phyloP scores from a whole-genome alignment of 768 basidiomycete genomes.

The Leccinum variicolor region DNA sequence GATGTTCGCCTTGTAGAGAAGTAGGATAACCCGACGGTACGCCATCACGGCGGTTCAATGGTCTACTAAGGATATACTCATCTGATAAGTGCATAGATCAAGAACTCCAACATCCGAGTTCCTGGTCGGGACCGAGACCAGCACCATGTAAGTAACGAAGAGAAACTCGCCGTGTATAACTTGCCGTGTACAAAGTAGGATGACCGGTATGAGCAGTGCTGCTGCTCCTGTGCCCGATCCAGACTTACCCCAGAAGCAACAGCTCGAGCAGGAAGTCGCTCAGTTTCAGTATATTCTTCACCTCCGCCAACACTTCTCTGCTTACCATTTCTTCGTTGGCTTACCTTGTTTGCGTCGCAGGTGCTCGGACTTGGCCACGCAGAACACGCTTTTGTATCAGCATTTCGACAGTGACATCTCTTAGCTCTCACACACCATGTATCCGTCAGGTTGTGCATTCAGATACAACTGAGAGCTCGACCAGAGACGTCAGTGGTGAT shows the following conservation, averaged over 20 bases:
- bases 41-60: too few relatives aligned
- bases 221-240: conserved; percentile 37
- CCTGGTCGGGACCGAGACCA: too few relatives aligned
- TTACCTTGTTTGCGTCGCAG: conserved; percentile 35
- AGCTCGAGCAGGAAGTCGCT: conserved; percentile 80
- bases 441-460: conserved; percentile 70
- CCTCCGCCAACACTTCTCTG: background rate
- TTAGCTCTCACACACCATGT: conserved; percentile 77
- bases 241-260: conserved; percentile 64
- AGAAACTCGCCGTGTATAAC: too few relatives aligned
- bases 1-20: too few relatives aligned
- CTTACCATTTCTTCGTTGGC: background rate
- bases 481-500: conserved; percentile 45
- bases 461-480: conserved; percentile 31
- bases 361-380: conserved; percentile 67
- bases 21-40: too few relatives aligned
- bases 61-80: too few relatives aligned
- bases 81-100: too few relatives aligned
- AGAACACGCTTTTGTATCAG: conserved; percentile 75
- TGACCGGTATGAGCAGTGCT: conserved; percentile 30
- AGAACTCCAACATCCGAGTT: too few relatives aligned
- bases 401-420: conserved; percentile 84
- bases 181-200: too few relatives aligned
- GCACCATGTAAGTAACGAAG: too few relatives aligned
- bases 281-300: conserved; percentile 61